These are phyloP conservation scores for Globisporangium nagaii DNA, from an alignment of 352 stramenopile genomes.

Conservation along the genomic window DNA sequence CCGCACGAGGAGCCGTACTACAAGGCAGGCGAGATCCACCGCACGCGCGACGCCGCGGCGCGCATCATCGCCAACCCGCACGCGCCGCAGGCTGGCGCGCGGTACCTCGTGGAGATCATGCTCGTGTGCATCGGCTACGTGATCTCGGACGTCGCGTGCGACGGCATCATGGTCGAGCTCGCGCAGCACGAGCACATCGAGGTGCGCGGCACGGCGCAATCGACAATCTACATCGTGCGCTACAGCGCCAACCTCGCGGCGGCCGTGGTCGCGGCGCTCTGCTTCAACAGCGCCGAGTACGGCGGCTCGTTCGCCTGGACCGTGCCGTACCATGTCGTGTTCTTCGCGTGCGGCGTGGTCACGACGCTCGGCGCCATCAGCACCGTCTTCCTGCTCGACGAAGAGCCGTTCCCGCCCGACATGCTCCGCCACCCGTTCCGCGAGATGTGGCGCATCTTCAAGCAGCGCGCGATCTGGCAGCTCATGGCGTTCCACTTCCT, in stretches of 20 bases:
- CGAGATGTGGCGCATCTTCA: constrained; percentile 67
- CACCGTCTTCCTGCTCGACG: constrained; percentile 41
- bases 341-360: constrained; percentile 44
- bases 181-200: constrained; percentile 66
- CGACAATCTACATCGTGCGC: constrained; percentile 64
- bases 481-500: constrained; percentile 63
- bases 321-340: constrained; percentile 43
- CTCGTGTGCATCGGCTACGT: constrained; percentile 59
- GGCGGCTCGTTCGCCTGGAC: constrained; percentile 56
- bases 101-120: constrained; percentile 58
- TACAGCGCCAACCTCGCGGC: constrained; percentile 43
- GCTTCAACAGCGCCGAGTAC: constrained; percentile 59
- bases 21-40: constrained; percentile 45
- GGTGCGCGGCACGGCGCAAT: constrained; percentile 47
- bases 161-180: constrained; percentile 67
- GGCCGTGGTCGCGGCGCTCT: constrained; percentile 40
- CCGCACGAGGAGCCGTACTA: constrained; percentile 49
- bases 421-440: constrained; percentile 29
- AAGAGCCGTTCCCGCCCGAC: constrained; percentile 26
- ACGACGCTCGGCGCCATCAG: constrained; percentile 25
- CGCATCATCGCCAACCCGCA: constrained; percentile 43
- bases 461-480: constrained; percentile 69
- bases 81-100: constrained; percentile 31
- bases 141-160: constrained; percentile 59
- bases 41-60: constrained; percentile 29